Evolutionary conservation across 2,329 filamentous ascomycete genomes (phyloP), one percentile per base, ranked within the genome.

Genomic region (Penicillium sp.): DNA sequence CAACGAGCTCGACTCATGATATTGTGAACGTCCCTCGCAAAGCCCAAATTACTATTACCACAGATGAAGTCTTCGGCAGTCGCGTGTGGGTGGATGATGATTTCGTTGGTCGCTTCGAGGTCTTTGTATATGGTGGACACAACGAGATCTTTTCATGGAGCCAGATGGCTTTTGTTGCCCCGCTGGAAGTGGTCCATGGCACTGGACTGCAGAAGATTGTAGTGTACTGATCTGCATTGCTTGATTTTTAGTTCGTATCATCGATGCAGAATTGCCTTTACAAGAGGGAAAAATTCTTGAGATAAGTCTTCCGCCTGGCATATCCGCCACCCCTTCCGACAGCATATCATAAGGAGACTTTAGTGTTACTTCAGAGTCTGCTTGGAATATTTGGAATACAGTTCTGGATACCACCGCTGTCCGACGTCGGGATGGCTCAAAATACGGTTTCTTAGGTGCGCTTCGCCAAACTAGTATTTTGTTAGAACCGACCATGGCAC

Each of bases 101-200:
- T 0, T 77, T 79, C 38, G 67, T 52, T 1, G 77, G 77, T 0
- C 60, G 77, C 8, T 79, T 79, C 42, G 77, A 80, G 51, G 76
- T 78, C 0, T 77, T 76, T 48, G 71, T 80, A 0, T 79, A 70
- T 52, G 77, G 77, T 0, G 77, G 77, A 1, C 68, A 66, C 26
- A 79, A 80, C 46, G 71, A 67, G 6, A 47, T 72, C 39, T 75
- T 77, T 38, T 77, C 74, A 26, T 79, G 76, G 77, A 77, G 72
- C 49, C 76, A 78, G 58, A 80, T 79, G 76, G 76, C 77, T 1
- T 73, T 79, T 55, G 77, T 78, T 10, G 76, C 76, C 7, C 76
- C 76, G 0, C 46, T 78, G 29, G 65, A 75, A 2, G 23, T 20
- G 3, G 7, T 57, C 4, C 16, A 40, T 22, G 55, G 55, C 9